Evolutionary conservation across 768 basidiomycete species (phyloP), one percentile per base, ranked within the genome.

Genomic region (Boletus subcaerulescens): DNA sequence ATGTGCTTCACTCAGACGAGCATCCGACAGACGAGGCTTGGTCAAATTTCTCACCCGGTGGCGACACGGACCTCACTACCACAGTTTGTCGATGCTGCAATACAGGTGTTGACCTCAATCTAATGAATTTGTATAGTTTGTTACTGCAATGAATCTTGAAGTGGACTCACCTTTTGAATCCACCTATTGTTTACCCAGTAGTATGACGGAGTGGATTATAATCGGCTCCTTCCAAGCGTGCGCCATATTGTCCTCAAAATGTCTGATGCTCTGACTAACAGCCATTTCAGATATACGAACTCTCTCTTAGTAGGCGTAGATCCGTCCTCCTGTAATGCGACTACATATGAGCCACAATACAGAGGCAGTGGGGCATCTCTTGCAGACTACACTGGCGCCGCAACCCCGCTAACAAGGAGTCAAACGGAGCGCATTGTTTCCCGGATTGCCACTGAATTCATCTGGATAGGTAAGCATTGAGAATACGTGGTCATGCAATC

Each of bases 131-230:
- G 41, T 11, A 41, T 17, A 42, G 41, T 26, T 42, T 42, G 20
- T 3, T 6, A 6, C 10, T 42, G 41, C 41, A 24, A 26, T 42
- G 13, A 5, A 42, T 10, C 6, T 20, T 17, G 22, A 7, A 38
- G 0, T 0, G 15, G 3, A 3, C 38, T 38, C 38, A 2, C 7
- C 5, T 35, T 2, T 2, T 17, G 0, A n/a, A 11, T 42, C 41
- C 13, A 20, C 41, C 41, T 42, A 42, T 42, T 24, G 41, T 42
- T 20, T 24, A 13, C 20, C 41, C 14, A 24, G 1, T 12, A 24
- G 1, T 12, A 26, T 24, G 6, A 4, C 5, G 8, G 0, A 0
- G 38, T 39, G 14, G 14, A 0, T 5, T 4, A 3, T 0, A 39
- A 8, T 26, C 20, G 26, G n/a, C 2, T 20, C 22, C 8, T 24